Evolutionary conservation across 2,329 filamentous ascomycete species (phyloP).

Genomic region (Biscogniauxia sp.): DNA sequence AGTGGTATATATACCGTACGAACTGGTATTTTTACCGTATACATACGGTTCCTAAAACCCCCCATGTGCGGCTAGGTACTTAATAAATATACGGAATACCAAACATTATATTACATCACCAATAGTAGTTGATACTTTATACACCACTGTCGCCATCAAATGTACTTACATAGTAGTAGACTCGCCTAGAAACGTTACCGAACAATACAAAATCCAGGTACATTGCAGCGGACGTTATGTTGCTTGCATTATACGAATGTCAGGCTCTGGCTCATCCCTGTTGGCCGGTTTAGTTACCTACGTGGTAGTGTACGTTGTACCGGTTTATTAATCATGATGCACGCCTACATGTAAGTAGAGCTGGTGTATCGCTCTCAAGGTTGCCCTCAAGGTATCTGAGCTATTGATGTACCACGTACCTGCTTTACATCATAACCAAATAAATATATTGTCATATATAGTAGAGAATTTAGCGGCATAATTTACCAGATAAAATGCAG

Average conservation of each 20-base stretch:
- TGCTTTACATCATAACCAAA: no score
- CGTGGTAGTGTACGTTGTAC: background rate
- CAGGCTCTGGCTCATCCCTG: background rate
- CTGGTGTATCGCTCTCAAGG: background rate
- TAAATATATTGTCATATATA: background rate
- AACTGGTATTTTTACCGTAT: no score
- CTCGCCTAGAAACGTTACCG: background rate
- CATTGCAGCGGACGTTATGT: constrained; percentile 2
- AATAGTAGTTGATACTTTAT: no score
- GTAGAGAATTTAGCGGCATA: no score
- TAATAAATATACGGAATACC: no score
- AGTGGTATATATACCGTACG: no score
- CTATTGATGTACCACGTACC: no score
- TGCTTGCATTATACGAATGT: constrained; percentile 1
- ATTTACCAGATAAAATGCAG: no score
- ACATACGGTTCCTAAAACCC: no score
- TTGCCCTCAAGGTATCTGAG: background rate
- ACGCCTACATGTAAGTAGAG: background rate
- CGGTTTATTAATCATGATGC: background rate
- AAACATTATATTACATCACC: no score
- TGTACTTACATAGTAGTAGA: background rate
- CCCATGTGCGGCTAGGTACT: no score
- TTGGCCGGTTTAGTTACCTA: background rate
- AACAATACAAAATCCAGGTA: background rate
- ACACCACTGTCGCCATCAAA: background rate